These are phyloP conservation scores for Piloderma croceum DNA, from an alignment of 768 basidiomycete species.

Conservation along the genomic window DNA sequence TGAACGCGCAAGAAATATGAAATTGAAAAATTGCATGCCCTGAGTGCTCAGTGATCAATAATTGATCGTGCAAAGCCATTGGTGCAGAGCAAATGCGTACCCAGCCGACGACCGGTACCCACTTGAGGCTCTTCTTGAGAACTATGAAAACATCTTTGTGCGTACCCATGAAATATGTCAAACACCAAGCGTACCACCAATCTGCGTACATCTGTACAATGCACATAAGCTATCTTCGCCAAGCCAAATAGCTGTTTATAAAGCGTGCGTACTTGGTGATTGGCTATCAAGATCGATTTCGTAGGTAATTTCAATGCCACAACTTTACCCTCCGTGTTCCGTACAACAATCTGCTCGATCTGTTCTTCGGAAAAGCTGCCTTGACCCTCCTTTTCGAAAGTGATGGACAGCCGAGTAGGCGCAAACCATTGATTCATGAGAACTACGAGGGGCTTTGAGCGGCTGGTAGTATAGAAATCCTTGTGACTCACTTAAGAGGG, in stretches of 20 bases:
- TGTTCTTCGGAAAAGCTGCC: slow-evolving; percentile 60
- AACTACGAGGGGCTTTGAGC: slow-evolving; percentile 37
- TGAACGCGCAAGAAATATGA: slow-evolving; percentile 88
- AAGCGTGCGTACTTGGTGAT: slow-evolving; percentile 70
- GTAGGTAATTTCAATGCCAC: slow-evolving; percentile 64
- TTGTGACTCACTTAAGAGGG: slow-evolving; percentile 60
- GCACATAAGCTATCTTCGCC: too few species aligned
- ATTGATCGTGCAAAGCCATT: neutral
- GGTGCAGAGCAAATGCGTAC: slow-evolving; percentile 35
- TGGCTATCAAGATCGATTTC: slow-evolving; percentile 80
- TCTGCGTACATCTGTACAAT: slow-evolving; percentile 64
- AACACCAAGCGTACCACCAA: slow-evolving; percentile 87
- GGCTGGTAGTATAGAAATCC: neutral
- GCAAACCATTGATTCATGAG: slow-evolving; percentile 80
- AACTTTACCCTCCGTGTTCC: slow-evolving; percentile 51
- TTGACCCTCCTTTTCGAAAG: slow-evolving; percentile 65
- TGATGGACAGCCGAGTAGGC: slow-evolving; percentile 65
- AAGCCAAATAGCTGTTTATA: neutral
- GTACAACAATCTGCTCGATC: slow-evolving; percentile 50
- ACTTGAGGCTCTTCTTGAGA: slow-evolving; percentile 85
- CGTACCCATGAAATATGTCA: slow-evolving; percentile 65
- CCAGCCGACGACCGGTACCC: slow-evolving; percentile 85
- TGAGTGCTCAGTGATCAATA: slow-evolving; percentile 23
- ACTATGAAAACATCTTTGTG: slow-evolving; percentile 82
- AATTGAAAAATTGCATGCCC: slow-evolving; percentile 93